Evolutionary conservation across 805 yeast species (phyloP), one percentile per base, ranked within the genome.

Genomic region (Ogataea populi-albae): DNA sequence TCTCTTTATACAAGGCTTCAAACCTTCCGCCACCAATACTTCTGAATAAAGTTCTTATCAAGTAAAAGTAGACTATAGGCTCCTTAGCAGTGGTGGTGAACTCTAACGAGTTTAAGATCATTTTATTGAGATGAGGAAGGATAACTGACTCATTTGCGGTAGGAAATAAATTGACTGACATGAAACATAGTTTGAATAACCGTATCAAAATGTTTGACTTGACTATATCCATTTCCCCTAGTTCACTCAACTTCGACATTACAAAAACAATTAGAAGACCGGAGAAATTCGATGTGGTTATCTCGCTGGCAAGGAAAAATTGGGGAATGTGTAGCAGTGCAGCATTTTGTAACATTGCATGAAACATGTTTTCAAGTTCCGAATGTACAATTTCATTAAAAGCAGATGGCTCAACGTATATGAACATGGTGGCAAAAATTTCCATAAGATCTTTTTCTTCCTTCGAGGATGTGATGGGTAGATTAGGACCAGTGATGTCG

Each of bases 381-480:
- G 80, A 71, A 43, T 79, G 86, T 7, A 88, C 80, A 44, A 93
- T 82, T 61, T 93, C 98, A 57, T 86, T 89, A 61, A 94, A 94
- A 0, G 97, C 85, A 1, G 98, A 88, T 15, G 95, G 89, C 54
- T 94, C 99, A 37, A 94, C 75, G 55, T 87, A 95, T 47, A 88
- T 86, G 61, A 87, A 93, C 50, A 93, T 86, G 1, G 95, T 83
- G 0, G 96, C 96, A 56, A 93, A 78, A 3, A 88, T 81, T 54
- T 94, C 98, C 96, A 93, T 88, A 39, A 89, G 66, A 50, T 93
- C 98, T 49, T 89, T 87, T 40, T 89, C 96, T 53, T 91, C 98
- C 49, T 87, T 88, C 1, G 95, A 79, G 0, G 94, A 85, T 1
- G 89, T 78, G 9, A 86, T 84, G 4, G 96, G 95, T 24, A 86